Percentiles rank a stretch among this genome's conserved stretches.
Conservation (phyloP, 768 basidiomycete species). For the Asterophora lycoperdoides region DNA sequence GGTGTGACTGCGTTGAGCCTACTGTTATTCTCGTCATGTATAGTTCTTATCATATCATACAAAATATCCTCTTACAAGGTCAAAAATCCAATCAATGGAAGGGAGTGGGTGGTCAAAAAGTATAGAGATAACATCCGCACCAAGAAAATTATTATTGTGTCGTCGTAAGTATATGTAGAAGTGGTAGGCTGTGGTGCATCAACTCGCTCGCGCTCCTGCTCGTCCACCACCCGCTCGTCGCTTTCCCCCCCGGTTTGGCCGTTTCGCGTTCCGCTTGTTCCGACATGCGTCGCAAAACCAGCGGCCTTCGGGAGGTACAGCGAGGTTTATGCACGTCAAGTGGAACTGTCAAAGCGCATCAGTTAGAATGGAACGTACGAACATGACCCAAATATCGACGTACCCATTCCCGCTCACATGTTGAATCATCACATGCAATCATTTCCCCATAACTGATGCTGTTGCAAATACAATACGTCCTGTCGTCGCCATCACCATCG, state of each 20-base stretch:
- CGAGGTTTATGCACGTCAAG: conserved; percentile 67
- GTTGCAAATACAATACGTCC: conserved; percentile 82
- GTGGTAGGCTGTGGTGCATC: not conserved
- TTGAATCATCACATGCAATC: conserved; percentile 85
- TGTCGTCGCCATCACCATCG: conserved; percentile 58
- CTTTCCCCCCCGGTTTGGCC: conserved; percentile 50
- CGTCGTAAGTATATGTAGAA: not conserved
- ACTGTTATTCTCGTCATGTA: conserved; percentile 6
- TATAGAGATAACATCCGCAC: conserved; percentile 10
- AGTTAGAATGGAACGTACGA: conserved; percentile 7
- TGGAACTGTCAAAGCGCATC: conserved; percentile 57
- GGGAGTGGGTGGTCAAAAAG: conserved; percentile 9
- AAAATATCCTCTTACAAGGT: not conserved
- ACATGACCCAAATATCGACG: conserved; percentile 30
- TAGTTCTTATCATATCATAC: not conserved
- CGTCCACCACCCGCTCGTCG: conserved; percentile 29
- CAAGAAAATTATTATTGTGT: conserved; percentile 3
- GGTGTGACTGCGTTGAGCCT: not conserved
- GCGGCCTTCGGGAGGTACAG: conserved; percentile 58
- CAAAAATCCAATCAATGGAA: not conserved
- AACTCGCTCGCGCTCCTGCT: conserved; percentile 8
- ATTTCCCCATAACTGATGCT: conserved; percentile 87
- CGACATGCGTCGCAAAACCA: conserved; percentile 77
- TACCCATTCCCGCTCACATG: conserved; percentile 89
- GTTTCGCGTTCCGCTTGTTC: conserved; percentile 49